phyloP scores from a whole-genome alignment of 768 basidiomycete genomes.

The Auriscalpium microsporum region DNA sequence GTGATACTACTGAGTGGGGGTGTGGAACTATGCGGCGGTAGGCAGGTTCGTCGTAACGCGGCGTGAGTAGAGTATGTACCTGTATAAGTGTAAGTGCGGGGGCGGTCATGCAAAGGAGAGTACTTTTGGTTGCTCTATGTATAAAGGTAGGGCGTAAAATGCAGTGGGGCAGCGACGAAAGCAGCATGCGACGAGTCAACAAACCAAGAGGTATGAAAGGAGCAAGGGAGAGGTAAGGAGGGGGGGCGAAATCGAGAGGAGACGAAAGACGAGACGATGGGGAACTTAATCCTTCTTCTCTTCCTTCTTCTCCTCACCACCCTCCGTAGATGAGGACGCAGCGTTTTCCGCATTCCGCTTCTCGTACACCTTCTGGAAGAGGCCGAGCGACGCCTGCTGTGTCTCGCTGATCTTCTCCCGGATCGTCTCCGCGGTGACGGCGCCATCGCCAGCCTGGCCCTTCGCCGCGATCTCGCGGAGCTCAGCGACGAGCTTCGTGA shows the following conservation, averaged over 20 bases:
- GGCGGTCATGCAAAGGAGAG: conserved; percentile 2
- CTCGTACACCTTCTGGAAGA: conserved; percentile 98
- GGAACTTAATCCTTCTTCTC: conserved; percentile 78
- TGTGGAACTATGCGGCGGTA: not conserved
- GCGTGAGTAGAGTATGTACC: conserved; percentile 11
- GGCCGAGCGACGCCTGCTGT: conserved; percentile 87
- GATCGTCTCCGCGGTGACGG: conserved; percentile 77
- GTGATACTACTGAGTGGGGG: conserved; percentile 14
- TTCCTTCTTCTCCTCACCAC: conserved; percentile 32
- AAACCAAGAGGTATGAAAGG: not conserved
- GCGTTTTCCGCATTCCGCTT: conserved; percentile 75
- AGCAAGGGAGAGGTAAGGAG: not conserved
- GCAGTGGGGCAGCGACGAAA: not conserved
- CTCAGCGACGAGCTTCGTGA: conserved; percentile 76
- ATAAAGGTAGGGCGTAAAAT: not conserved
- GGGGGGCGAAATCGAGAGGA: not conserved
- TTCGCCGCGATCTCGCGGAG: conserved; percentile 84
- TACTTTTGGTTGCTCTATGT: conserved; percentile 7
- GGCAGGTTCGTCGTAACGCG: not conserved
- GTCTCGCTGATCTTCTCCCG: conserved; percentile 90
- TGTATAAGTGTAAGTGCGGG: conserved; percentile 6
- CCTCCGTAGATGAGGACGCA: conserved; percentile 28
- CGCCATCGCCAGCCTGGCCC: conserved; percentile 80
- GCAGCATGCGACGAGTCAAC: not conserved
- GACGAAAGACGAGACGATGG: not conserved